A percentile compares a stretch with the other conserved stretches of the same genome.
Conservation (phyloP, 306 rosid genomes). For the Inga leiocalycina region DNA sequence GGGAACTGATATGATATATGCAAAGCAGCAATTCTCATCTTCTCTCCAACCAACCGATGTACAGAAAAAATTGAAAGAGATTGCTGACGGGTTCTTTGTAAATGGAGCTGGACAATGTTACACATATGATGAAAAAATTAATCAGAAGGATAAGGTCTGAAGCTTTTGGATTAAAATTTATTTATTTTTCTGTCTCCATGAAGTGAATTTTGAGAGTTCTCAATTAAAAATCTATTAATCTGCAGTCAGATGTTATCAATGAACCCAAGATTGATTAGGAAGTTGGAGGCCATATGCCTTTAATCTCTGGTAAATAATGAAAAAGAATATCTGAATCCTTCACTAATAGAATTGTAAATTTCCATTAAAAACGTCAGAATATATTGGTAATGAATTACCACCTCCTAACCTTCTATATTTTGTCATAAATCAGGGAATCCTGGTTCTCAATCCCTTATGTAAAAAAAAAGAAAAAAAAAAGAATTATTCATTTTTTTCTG, state of each 20-base stretch:
- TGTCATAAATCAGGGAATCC: slow-evolving; percentile 6
- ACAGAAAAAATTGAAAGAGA: slow-evolving; percentile 69
- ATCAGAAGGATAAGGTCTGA: slow-evolving; percentile 47
- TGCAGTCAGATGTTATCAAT: neutral
- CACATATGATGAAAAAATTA: slow-evolving; percentile 35
- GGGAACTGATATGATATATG: slow-evolving; percentile 73
- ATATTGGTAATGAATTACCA: slow-evolving; percentile 1
- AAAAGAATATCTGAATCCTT: neutral
- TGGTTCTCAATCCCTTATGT: neutral
- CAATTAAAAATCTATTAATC: neutral
- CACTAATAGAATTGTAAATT: neutral
- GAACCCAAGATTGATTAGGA: slow-evolving; percentile 6
- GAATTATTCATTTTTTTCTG: neutral
- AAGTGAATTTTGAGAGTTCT: slow-evolving; percentile 1
- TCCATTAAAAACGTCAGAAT: neutral
- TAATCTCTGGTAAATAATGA: neutral
- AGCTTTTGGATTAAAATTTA: slow-evolving; percentile 25
- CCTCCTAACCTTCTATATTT: neutral
- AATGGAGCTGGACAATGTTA: slow-evolving; percentile 39
- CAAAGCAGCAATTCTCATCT: slow-evolving; percentile 74
- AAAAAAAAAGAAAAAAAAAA: neutral
- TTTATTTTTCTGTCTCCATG: neutral
- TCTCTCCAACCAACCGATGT: slow-evolving; percentile 67
- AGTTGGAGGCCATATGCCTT: slow-evolving; percentile 1
- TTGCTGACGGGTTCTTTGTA: slow-evolving; percentile 60